A percentile compares a stretch with the other conserved stretches of the same genome.
Conservation (phyloP, 495 filamentous ascomycete genomes). For the Xanthoparmelia taractica region DNA sequence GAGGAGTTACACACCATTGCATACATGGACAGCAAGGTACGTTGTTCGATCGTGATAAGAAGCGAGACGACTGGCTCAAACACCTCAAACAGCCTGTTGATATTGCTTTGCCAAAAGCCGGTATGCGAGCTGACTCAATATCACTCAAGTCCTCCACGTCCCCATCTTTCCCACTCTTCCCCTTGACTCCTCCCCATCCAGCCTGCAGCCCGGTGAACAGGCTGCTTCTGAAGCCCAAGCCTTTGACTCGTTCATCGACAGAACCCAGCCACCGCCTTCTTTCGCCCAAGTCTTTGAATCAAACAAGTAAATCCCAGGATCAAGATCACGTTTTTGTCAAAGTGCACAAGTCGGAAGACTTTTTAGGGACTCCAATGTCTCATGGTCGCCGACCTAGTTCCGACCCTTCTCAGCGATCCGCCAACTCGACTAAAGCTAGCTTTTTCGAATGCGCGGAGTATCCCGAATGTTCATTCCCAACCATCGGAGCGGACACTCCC, state of each 20-base stretch:
- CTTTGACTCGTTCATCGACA: constrained; percentile 53
- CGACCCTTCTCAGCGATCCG: constrained; percentile 7
- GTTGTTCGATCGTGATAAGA: constrained; percentile 25
- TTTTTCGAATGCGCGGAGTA: constrained; percentile 19
- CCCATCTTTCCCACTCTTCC: constrained; percentile 58
- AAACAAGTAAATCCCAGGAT: constrained; percentile 14
- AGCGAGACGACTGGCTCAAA: background rate
- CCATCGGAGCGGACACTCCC: background rate
- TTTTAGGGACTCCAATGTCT: background rate
- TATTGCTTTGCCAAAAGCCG: constrained; percentile 20
- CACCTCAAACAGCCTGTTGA: background rate
- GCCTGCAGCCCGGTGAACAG: constrained; percentile 33
- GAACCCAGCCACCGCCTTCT: constrained; percentile 47
- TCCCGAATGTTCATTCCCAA: background rate
- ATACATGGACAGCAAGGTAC: constrained; percentile 29
- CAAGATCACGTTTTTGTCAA: constrained; percentile 17
- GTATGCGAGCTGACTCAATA: constrained; percentile 43
- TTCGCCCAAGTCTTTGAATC: constrained; percentile 12
- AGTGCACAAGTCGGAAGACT: constrained; percentile 14
- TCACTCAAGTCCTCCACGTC: constrained; percentile 53
- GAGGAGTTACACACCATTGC: constrained; percentile 52
- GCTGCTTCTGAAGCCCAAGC: constrained; percentile 35
- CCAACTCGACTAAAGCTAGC: constrained; percentile 16
- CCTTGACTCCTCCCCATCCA: constrained; percentile 42
- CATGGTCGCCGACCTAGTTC: constrained; percentile 14